Percentiles rank a stretch among this genome's conserved stretches.
Evolutionary conservation across 805 yeast genomes (phyloP).

Genomic region (Candida montana): DNA sequence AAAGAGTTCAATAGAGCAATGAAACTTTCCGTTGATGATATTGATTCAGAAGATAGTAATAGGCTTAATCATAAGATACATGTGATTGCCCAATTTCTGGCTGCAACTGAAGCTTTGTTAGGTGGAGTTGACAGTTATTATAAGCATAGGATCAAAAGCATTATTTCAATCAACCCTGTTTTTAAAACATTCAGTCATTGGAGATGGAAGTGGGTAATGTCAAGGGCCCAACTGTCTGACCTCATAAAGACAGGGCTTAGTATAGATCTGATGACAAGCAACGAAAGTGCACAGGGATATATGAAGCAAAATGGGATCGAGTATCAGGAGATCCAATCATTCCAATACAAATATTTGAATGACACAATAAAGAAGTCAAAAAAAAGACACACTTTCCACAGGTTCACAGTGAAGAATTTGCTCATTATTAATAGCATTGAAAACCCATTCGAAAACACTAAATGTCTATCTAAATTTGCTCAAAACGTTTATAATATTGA

Average conservation of each 20-base stretch:
- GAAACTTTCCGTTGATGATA: slow-evolving; percentile 17
- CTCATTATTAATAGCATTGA: slow-evolving; percentile 13
- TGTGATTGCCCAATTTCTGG: slow-evolving; percentile 15
- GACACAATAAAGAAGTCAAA: slow-evolving; percentile 2
- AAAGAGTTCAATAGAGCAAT: slow-evolving; percentile 17
- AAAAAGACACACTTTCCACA: not conserved
- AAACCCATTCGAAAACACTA: slow-evolving; percentile 8
- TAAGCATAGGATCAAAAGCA: slow-evolving; percentile 13
- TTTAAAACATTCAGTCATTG: slow-evolving; percentile 2
- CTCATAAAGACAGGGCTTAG: not conserved
- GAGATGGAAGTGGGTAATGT: not conserved
- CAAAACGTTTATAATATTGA: slow-evolving; percentile 11
- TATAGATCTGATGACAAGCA: not conserved
- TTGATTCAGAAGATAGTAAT: slow-evolving; percentile 6
- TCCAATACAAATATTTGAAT: not conserved
- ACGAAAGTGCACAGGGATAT: not conserved
- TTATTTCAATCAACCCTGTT: slow-evolving; percentile 17
- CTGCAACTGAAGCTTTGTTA: slow-evolving; percentile 13
- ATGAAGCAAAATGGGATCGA: not conserved
- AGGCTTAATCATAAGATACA: slow-evolving; percentile 8
- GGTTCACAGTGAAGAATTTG: slow-evolving; percentile 13
- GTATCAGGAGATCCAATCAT: slow-evolving; percentile 4
- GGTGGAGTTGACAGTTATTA: slow-evolving; percentile 17
- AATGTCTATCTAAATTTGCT: slow-evolving; percentile 7
- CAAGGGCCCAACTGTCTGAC: not conserved